Evolutionary conservation across 2,329 filamentous ascomycete species (phyloP), one percentile per base, ranked within the genome.

Genomic region (Epichloe sibirici): DNA sequence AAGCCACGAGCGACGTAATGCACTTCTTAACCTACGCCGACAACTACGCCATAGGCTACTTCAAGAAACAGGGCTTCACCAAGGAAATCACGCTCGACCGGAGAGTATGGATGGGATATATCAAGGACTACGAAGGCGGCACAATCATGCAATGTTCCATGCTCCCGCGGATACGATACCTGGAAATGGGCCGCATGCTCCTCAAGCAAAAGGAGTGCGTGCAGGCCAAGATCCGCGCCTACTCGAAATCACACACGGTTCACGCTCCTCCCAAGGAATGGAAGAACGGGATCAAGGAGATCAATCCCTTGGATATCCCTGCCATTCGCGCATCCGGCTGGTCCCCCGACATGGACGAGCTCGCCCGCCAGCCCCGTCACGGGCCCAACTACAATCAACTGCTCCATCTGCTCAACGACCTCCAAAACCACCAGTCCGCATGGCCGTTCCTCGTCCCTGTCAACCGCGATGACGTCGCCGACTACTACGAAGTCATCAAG

Each of bases 61-160:
- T 98, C 71, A 95, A 97, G 69, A 98, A 98, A 67, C 93, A 98
- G 66, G 93, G 93, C 0, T 98, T 98, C 65, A 97, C 93, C 2
- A 98, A 98, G 67, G 91, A 98, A 62, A 97, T 98, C 57, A 95
- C 90, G 0, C 80, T 98, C 1, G 87, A 93, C 54, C 86, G 84
- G 62, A 83, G 85, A 2, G 84, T 89, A 3, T 98, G 93, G 93
- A 97, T 97, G 93, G 93, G 93, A 3, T 98, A 97, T 63, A 98
- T 98, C 74, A 98, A 98, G 66, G 93, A 98, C 66, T 98, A 98
- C 67, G 93, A 98, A 70, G 93, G 93, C 53, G 93, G 93, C 54
- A 98, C 93, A 0, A 95, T 98, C 56, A 98, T 98, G 93, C 93
- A 98, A 71, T 98, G 93, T 65, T 89, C 86, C 50, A 97, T 98